Percentiles rank a stretch among this genome's conserved stretches.
These are phyloP conservation scores for Lactifluus volemus DNA, from an alignment of 768 basidiomycete genomes.

Conservation along the genomic window DNA sequence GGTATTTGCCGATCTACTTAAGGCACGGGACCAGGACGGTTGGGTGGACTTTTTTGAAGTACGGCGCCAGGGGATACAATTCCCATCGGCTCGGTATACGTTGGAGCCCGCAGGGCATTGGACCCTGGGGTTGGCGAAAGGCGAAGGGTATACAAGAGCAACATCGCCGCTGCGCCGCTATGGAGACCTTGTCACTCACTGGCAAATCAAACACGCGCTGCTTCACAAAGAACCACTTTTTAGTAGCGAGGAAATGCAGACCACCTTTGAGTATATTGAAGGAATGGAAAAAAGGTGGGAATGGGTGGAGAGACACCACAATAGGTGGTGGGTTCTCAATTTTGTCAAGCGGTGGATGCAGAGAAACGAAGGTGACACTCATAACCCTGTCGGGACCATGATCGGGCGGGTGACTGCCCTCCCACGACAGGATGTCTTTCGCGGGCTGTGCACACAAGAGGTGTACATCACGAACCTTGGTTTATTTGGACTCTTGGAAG, in stretches of 20 bases:
- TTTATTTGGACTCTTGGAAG: constrained; percentile 20
- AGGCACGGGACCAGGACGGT: constrained; percentile 38
- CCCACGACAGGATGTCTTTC: constrained; percentile 13
- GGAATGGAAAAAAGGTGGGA: constrained; percentile 30
- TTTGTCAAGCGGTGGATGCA: constrained; percentile 34
- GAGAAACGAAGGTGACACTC: constrained; percentile 16
- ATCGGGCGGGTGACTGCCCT: constrained; percentile 21
- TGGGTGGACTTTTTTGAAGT: constrained; percentile 34
- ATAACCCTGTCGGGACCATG: constrained; percentile 26
- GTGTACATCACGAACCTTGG: constrained; percentile 26
- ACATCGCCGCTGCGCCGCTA: constrained; percentile 88
- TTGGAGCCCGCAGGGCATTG: constrained; percentile 56
- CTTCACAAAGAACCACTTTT: constrained; percentile 39
- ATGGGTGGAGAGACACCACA: constrained; percentile 26
- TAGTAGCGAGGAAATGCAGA: constrained; percentile 36
- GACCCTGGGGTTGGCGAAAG: constrained; percentile 55
- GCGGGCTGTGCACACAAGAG: constrained; percentile 11
- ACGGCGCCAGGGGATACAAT: constrained; percentile 28
- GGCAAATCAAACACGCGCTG: constrained; percentile 84
- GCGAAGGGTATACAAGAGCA: constrained; percentile 73
- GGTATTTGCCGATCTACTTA: constrained; percentile 38
- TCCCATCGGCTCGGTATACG: constrained; percentile 35
- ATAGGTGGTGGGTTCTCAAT: constrained; percentile 33
- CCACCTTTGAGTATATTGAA: constrained; percentile 32
- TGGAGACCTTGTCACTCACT: constrained; percentile 74